Base-by-base conservation (phyloP, 352 stramenopile genomes). In the Pythium sukuiense region DNA sequence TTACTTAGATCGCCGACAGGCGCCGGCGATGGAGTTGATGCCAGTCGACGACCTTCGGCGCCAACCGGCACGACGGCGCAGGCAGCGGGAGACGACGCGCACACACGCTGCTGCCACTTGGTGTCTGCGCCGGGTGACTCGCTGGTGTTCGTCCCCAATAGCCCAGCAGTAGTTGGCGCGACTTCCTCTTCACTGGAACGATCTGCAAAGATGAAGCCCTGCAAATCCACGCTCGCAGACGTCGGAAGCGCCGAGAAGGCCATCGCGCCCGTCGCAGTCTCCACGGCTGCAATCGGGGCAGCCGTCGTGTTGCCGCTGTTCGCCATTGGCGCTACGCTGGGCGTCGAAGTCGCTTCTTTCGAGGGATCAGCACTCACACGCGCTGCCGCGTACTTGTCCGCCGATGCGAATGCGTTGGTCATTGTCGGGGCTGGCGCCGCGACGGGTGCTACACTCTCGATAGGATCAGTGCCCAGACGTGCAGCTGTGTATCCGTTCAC, bases 81-180 rank as follows among this genome's bases (percentile, higher is more conserved):
- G 5, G 53, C 18, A 9, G 24, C 53, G 5, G 53, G 53, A 26
- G 53, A 59, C 3, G 53, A 59, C 32, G 30, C 14, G 53, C 53
- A 59, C 32, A 59, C 33, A 18, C 53, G 53, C 55, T 49, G 55
- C 55, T 37, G 49, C 55, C 53, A 59, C 3, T 8, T 11, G n/a
- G 50, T 33, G 37, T 61, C 55, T 11, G 30, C 29, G 14, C 18
- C 46, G 20, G 46, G 16, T 30, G 46, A 5, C 32, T 35, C 32
- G 8, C 32, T 35, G 32, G 32, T 9, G 32, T 35, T 35, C 5
- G 32, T 35, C 32, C 8, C 32, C 32, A 35, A 35, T 35, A 5
- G 5, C 32, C 32, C 46, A 30, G 18, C 46, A 27, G 14, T 54
- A 6, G 39, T 46, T 12, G 16, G 12, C 39, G 39, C 6, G 16